A percentile compares a stretch with the other conserved stretches of the same genome.
These are phyloP conservation scores for Malassezia globosa DNA, from an alignment of 1,284 basidiomycete species.

Conservation along the genomic window DNA sequence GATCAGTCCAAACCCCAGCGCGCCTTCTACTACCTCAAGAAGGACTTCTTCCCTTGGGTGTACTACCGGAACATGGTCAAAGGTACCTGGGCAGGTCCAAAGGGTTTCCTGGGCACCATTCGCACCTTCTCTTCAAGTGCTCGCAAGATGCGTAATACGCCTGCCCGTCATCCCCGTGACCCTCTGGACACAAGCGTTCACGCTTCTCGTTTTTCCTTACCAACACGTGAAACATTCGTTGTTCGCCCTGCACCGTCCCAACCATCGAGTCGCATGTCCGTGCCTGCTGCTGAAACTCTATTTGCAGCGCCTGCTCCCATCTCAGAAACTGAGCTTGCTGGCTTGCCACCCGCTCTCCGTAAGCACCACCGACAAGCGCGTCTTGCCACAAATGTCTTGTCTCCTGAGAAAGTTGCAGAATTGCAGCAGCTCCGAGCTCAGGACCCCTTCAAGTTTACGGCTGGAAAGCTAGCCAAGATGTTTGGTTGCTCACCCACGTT, in stretches of 20 bases:
- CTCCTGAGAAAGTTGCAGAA: slow-evolving; percentile 26
- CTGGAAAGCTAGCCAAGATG: slow-evolving; percentile 24
- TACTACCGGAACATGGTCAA: slow-evolving; percentile 77
- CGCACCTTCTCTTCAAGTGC: slow-evolving; percentile 25
- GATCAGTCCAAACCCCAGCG: slow-evolving; percentile 49
- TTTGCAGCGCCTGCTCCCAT: slow-evolving; percentile 18
- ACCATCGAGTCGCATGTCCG: slow-evolving; percentile 17
- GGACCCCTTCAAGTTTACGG: slow-evolving; percentile 30
- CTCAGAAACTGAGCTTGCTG: not conserved
- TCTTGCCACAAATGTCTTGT: slow-evolving; percentile 11
- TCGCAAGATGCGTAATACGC: slow-evolving; percentile 26
- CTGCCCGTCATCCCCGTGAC: slow-evolving; percentile 37
- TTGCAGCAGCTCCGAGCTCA: slow-evolving; percentile 30
- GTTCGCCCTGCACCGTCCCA: slow-evolving; percentile 34
- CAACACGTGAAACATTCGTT: slow-evolving; percentile 37
- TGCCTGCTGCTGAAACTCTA: slow-evolving; percentile 22
- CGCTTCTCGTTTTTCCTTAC: slow-evolving; percentile 28
- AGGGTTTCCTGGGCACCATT: slow-evolving; percentile 22
- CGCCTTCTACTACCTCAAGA: slow-evolving; percentile 82
- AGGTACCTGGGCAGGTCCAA: slow-evolving; percentile 49
- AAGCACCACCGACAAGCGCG: slow-evolving; percentile 14
- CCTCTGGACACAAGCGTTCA: slow-evolving; percentile 28
- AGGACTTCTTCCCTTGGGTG: slow-evolving; percentile 73
- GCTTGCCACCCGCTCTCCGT: slow-evolving; percentile 24
- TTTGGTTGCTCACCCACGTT: slow-evolving; percentile 36